Evolutionary conservation across 2,329 filamentous ascomycete species (phyloP).

Genomic region (Myriosclerotinia duriaeana): DNA sequence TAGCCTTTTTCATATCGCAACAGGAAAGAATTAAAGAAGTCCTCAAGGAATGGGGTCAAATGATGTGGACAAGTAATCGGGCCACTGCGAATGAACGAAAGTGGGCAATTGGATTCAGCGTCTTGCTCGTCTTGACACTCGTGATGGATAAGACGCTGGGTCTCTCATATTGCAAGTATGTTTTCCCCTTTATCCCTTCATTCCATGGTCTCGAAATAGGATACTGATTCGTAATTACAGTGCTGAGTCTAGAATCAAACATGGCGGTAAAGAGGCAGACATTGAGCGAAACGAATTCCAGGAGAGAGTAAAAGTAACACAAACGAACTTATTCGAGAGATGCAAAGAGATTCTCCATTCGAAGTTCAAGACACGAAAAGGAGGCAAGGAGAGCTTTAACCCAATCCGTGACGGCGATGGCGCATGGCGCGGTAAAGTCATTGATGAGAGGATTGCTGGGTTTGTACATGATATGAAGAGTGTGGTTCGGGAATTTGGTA

Average conservation of each 20-base stretch:
- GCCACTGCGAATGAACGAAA: slow-evolving; percentile 35
- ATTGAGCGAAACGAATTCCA: slow-evolving; percentile 32
- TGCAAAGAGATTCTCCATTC: slow-evolving; percentile 41
- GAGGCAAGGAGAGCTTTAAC: slow-evolving; percentile 40
- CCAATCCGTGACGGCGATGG: slow-evolving; percentile 38
- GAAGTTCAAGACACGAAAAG: slow-evolving; percentile 40
- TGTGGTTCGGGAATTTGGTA: slow-evolving; percentile 36
- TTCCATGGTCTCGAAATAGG: slow-evolving; percentile 30
- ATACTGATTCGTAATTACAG: slow-evolving; percentile 33
- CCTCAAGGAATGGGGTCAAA: slow-evolving; percentile 37
- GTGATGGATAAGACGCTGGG: slow-evolving; percentile 37
- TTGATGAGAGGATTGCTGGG: slow-evolving; percentile 29
- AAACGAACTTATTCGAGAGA: slow-evolving; percentile 38
- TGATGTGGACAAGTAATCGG: slow-evolving; percentile 39
- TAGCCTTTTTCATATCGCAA: slow-evolving; percentile 38
- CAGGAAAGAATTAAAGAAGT: slow-evolving; percentile 35
- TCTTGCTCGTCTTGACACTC: slow-evolving; percentile 37
- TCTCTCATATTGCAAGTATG: slow-evolving; percentile 26
- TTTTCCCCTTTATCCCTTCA: background rate
- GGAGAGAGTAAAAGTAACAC: slow-evolving; percentile 33
- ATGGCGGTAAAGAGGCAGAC: slow-evolving; percentile 28
- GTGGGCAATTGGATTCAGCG: slow-evolving; percentile 39
- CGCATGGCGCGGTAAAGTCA: slow-evolving; percentile 33
- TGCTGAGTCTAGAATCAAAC: slow-evolving; percentile 31
- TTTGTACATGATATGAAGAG: slow-evolving; percentile 34